Evolutionary conservation across 2,329 filamentous ascomycete genomes (phyloP).

Genomic region (Trichoderma endophyticum): DNA sequence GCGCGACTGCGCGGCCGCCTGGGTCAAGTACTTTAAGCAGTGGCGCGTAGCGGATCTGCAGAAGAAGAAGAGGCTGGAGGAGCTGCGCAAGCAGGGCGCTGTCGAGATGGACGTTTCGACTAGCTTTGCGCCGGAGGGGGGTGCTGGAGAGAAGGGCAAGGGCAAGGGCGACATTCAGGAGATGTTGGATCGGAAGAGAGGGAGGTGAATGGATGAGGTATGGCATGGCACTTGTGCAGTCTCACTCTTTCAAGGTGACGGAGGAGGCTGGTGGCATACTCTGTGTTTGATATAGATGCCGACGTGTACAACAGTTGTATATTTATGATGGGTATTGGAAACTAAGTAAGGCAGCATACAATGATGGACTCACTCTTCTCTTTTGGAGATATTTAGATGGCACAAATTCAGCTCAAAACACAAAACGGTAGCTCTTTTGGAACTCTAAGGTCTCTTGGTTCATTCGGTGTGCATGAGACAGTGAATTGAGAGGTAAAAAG

Average conservation of each 20-base stretch:
- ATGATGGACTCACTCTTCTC: constrained; percentile 2
- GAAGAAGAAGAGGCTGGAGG: constrained; percentile 73
- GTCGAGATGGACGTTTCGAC: constrained; percentile 51
- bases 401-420: not conserved
- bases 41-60: constrained; percentile 89
- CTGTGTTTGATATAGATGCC: not conserved
- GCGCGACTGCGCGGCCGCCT: constrained; percentile 80
- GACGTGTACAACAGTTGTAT: constrained; percentile 8
- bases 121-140: constrained; percentile 36
- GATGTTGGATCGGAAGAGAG: constrained; percentile 38
- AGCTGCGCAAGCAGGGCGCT: constrained; percentile 71
- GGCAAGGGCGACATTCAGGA: constrained; percentile 39
- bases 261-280: not conserved
- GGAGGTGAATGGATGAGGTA: constrained; percentile 21
- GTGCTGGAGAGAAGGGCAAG: constrained; percentile 30
- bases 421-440: not conserved
- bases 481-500: not conserved
- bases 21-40: constrained; percentile 99
- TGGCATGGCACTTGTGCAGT: not conserved
- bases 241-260: not conserved
- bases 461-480: not conserved
- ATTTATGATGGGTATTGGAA: not conserved
- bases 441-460: not conserved
- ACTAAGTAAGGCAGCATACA: not conserved
- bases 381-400: not conserved